These are phyloP conservation scores for Leccinum rimulosum DNA, from an alignment of 768 basidiomycete genomes.

Conservation along the genomic window DNA sequence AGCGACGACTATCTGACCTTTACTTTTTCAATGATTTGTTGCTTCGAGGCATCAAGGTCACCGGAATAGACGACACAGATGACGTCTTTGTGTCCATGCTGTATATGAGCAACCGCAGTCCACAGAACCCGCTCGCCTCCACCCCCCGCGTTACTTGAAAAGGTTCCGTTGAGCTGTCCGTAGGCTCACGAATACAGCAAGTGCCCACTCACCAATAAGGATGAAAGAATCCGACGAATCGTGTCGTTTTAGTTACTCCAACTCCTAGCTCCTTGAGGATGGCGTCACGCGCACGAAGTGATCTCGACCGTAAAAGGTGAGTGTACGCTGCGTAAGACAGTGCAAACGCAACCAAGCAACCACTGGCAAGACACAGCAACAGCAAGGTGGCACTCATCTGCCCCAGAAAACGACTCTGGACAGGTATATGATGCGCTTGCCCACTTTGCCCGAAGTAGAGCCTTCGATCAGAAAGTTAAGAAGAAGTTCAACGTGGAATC, in stretches of 20 bases:
- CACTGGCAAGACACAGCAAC: constrained; percentile 15
- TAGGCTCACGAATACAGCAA: not conserved
- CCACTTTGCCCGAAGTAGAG: not conserved
- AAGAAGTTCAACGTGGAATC: constrained; percentile 5
- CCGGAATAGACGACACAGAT: constrained; percentile 87
- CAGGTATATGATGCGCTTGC: not conserved
- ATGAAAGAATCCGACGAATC: constrained; percentile 85
- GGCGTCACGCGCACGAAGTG: constrained; percentile 16
- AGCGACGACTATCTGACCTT: constrained; percentile 45
- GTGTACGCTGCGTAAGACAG: constrained; percentile 29
- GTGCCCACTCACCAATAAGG: constrained; percentile 78
- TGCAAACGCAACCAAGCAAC: constrained; percentile 5
- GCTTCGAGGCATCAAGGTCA: constrained; percentile 77
- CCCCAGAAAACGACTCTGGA: not conserved
- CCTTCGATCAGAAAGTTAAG: not conserved
- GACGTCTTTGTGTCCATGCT: constrained; percentile 60
- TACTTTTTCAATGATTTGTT: constrained; percentile 76
- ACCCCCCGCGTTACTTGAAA: constrained; percentile 85
- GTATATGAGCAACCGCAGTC: constrained; percentile 80
- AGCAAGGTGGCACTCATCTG: constrained; percentile 13
- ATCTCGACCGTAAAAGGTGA: constrained; percentile 19
- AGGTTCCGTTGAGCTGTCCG: constrained; percentile 34
- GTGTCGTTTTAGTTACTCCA: not conserved
- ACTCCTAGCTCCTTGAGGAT: constrained; percentile 22
- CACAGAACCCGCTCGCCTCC: constrained; percentile 96